Evolutionary conservation across 2,329 filamentous ascomycete genomes (phyloP), one percentile per base, ranked within the genome.

Genomic region (Dactylellina parvicollis): DNA sequence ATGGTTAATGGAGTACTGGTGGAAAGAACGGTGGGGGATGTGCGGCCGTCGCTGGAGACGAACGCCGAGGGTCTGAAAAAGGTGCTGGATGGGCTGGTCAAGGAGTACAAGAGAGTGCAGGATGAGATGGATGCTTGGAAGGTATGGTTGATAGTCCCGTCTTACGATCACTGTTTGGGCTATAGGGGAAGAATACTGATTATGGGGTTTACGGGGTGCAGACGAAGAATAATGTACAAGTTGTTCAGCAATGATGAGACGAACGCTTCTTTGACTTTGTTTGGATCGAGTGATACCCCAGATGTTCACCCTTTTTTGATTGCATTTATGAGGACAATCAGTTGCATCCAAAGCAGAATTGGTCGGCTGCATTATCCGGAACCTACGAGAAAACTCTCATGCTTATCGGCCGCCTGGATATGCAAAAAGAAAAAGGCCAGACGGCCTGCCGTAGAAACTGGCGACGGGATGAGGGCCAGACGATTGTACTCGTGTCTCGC

Each of bases 61-160:
- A 98, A 99, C 80, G 91, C 92, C 24, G 94, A 98, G 75, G 94
- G 95, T 1, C 81, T 99, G 80, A 95, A 90, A 82, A 96, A 96
- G 83, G 92, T 98, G 28, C 84, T 98, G 62, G 93, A 97, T 75
- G 94, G 97, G 80, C 83, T 99, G 75, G 87, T 98, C 77, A 97
- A 96, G 86, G 92, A 96, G 83, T 98, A 98, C 85, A 96, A 96
- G 84, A 83, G 85, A 30, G 96, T 96, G 82, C 93, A 99, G 81
- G 88, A 92, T 42, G 95, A 99, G 80, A 87, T 99, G 85, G 94
- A 99, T 80, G 93, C 90, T 81, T 99, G 95, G 95, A 99, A 99
- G 92, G 94, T 96, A 83, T 69, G 88, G 44, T 73, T n/a, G n/a
- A n/a, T n/a, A n/a, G n/a, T n/a, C n/a, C n/a, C 4, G 38, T 18